Percentiles rank a stretch among this genome's conserved stretches.
Conservation (phyloP, 106 monocot species). For the Dendrobium chrysotoxum region DNA sequence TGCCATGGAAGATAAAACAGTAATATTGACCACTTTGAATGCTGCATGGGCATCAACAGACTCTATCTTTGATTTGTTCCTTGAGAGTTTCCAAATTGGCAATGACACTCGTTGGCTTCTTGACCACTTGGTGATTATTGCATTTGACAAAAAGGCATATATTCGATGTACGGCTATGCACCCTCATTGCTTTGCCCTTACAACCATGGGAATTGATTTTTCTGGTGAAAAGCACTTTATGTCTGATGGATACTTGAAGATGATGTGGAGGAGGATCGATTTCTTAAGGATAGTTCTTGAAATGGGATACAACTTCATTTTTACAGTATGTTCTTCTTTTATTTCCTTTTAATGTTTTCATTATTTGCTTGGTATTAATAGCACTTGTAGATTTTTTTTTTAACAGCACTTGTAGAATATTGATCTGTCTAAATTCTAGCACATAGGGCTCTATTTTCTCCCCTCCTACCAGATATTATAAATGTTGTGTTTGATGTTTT, state of each 20-base stretch:
- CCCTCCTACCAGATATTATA: too few species aligned
- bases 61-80: slow-evolving; percentile 54
- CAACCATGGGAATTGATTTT: slow-evolving; percentile 46
- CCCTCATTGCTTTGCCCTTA: slow-evolving; percentile 43
- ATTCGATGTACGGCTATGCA: slow-evolving; percentile 42
- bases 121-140: slow-evolving; percentile 54
- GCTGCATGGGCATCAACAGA: slow-evolving; percentile 50
- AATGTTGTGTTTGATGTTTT: too few species aligned
- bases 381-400: not conserved
- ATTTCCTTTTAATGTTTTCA: not conserved
- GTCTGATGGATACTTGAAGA: slow-evolving; percentile 52
- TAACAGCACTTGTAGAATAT: not conserved
- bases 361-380: not conserved
- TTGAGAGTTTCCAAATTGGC: slow-evolving; percentile 55
- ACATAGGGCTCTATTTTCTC: not conserved
- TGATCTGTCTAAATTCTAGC: not conserved
- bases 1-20: slow-evolving; percentile 50
- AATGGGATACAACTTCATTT: slow-evolving; percentile 71
- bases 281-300: slow-evolving; percentile 54
- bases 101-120: slow-evolving; percentile 37
- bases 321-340: slow-evolving; percentile 35
- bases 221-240: slow-evolving; percentile 56
- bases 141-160: slow-evolving; percentile 51
- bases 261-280: slow-evolving; percentile 74
- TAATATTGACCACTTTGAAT: slow-evolving; percentile 64